Conservation (phyloP, 768 basidiomycete genomes). For the Collybia nuda region DNA sequence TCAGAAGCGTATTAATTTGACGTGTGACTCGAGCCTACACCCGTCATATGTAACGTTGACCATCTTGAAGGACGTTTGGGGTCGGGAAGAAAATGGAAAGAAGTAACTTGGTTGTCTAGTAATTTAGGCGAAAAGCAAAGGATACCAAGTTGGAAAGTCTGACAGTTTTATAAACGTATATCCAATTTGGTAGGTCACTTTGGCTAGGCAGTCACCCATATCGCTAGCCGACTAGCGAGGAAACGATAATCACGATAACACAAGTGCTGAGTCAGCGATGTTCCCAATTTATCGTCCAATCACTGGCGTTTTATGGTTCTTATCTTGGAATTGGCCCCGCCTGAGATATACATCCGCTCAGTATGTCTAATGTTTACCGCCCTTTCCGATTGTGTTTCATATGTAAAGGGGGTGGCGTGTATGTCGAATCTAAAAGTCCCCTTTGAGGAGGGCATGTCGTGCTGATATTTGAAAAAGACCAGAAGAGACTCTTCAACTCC, state of each 20-base stretch:
- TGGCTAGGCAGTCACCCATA: background rate
- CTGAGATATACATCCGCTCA: no score
- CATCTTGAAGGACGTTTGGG: slow-evolving; percentile 18
- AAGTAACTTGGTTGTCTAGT: background rate
- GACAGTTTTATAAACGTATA: slow-evolving; percentile 1
- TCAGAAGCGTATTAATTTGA: background rate
- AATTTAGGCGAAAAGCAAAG: background rate
- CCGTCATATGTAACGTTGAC: slow-evolving; percentile 29
- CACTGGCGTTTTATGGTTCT: background rate
- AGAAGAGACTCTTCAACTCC: no score
- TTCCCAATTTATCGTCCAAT: slow-evolving; percentile 4
- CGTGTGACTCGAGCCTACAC: slow-evolving; percentile 17
- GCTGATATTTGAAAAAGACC: no score
- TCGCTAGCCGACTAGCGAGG: background rate
- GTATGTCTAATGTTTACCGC: no score
- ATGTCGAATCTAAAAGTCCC: no score
- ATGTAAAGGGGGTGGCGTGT: no score
- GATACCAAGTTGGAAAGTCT: background rate
- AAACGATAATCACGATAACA: background rate
- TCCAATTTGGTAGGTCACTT: background rate
- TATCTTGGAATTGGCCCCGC: background rate
- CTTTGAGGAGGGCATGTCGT: no score
- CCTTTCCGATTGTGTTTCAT: no score
- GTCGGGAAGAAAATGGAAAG: background rate
- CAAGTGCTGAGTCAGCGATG: background rate